A percentile compares a stretch with the other conserved stretches of the same genome.
These are phyloP conservation scores for Pleurozium schreberi DNA, from an alignment of 225 moss, liverwort and hornwort genomes.

Conservation along the genomic window DNA sequence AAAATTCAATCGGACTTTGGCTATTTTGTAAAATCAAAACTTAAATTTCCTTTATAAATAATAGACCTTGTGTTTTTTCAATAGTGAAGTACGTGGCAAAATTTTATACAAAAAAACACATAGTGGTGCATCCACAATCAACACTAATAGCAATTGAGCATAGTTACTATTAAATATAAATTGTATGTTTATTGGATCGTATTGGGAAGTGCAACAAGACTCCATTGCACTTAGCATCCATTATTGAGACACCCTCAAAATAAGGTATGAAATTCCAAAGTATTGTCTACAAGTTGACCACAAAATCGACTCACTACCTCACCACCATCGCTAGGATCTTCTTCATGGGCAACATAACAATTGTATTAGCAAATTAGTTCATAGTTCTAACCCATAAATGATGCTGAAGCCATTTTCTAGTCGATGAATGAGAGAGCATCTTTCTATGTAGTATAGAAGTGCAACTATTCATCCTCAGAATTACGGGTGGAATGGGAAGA, in stretches of 20 bases:
- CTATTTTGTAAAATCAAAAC: neutral
- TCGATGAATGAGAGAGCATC: too few species aligned
- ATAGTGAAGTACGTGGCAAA: neutral
- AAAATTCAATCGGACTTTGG: neutral
- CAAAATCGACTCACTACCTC: neutral
- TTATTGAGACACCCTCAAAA: neutral
- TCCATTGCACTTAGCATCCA: neutral
- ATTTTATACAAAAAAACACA: neutral
- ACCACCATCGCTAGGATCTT: neutral
- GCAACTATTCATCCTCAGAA: too few species aligned
- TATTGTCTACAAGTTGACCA: neutral
- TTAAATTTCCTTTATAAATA: neutral
- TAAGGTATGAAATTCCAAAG: neutral
- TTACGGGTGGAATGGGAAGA: too few species aligned
- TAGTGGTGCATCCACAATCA: fast-evolving
- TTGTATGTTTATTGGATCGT: neutral
- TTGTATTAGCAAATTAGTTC: too few species aligned
- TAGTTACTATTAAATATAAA: neutral
- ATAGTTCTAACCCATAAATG: too few species aligned
- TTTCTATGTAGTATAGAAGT: too few species aligned
- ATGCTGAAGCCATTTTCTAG: too few species aligned
- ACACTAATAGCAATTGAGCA: neutral
- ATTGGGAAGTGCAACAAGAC: neutral
- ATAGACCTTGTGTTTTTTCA: too few species aligned
- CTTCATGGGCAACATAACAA: neutral